These are phyloP conservation scores for Jimgerdemannia flammicorona DNA, from an alignment of 192 early-diverging fungal genomes.

Conservation along the genomic window DNA sequence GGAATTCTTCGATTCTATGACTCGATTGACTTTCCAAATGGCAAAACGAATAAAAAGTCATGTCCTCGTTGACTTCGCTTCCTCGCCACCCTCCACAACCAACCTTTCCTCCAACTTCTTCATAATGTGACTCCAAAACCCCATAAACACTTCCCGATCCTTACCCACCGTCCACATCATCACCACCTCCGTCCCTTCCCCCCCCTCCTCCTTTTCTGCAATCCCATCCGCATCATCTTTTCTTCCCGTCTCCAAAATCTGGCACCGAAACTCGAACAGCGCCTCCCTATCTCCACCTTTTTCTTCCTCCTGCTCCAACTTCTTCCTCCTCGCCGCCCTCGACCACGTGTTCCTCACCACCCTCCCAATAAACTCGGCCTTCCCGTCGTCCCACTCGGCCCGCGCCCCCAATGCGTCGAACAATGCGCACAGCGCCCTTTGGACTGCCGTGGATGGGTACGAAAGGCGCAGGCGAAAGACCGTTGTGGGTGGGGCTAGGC, in stretches of 20 bases:
- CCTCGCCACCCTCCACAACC: slow-evolving; percentile 11
- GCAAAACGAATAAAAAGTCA: no score
- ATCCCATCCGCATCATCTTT: background rate
- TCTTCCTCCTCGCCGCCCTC: slow-evolving; percentile 22
- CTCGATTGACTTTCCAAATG: no score
- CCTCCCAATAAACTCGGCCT: background rate
- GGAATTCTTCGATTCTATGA: no score
- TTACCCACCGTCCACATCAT: slow-evolving; percentile 40
- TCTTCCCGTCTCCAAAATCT: background rate
- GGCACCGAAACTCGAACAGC: slow-evolving; percentile 12
- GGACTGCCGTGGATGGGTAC: background rate
- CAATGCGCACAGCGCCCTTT: background rate
- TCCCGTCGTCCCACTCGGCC: background rate
- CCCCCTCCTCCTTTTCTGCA: background rate
- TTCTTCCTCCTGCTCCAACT: slow-evolving; percentile 2
- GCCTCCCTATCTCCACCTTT: background rate
- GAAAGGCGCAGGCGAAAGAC: slow-evolving; percentile 4
- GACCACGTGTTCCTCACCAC: slow-evolving; percentile 30
- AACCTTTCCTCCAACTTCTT: slow-evolving; percentile 19
- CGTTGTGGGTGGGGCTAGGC: slow-evolving; percentile 13
- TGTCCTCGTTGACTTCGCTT: no score
- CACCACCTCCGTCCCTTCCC: slow-evolving; percentile 2
- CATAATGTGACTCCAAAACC: slow-evolving; percentile 38
- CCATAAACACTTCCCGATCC: slow-evolving; percentile 42
- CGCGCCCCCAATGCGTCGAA: background rate